Base-by-base conservation (phyloP, 73 alveolate species). In the Paramecium octaurelia region DNA sequence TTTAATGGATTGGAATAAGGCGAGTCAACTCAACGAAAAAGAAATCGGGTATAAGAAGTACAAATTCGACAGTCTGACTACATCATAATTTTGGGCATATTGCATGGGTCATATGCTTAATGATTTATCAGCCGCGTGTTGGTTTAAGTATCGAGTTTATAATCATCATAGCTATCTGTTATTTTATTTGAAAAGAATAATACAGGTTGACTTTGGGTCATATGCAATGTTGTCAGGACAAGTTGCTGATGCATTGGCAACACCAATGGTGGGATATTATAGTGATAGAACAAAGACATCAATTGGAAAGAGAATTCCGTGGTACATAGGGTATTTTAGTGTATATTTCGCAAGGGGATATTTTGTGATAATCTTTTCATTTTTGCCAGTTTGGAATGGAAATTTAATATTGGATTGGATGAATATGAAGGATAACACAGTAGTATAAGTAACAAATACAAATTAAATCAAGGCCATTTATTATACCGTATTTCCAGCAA, bases 231-330 rank as follows among this genome's bases (percentile, higher is more conserved):
- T 97, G n/a, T 84, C 96, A n/a, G 99, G 99, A 7, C 93, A 97
- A 75, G 54, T 96, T 0, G 96, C 98, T 14, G 99, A 97, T 86
- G 98, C 97, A 18, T 75, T 96, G 8, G 96, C 96, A 6, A 97
- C 99, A 18, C 98, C 98, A 20, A 4, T 95, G 48, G 96, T 95
- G 1, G 99, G 99, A 18, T 31, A 77, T 21, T 71, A 68, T 8
- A 92, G 96, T 20, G 99, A 97, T 87, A 90, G 58, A 50, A 70
- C 94, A 34, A 91, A 93, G 18, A 94, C 99, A 2, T 60, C 95
- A 42, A 92, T 96, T 5, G 99, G 99, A 35, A 93, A 84, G 73
- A 86, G 98, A 77, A 94, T 92, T 21, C 98, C 98, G 24, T 97
- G 99, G 99, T 97, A 97, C 80, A 93, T 97, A 27, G 38, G 92